Percentiles rank a stretch among this genome's conserved stretches.
phyloP scores from a whole-genome alignment of 306 rosid species.

The Vigna mungo region DNA sequence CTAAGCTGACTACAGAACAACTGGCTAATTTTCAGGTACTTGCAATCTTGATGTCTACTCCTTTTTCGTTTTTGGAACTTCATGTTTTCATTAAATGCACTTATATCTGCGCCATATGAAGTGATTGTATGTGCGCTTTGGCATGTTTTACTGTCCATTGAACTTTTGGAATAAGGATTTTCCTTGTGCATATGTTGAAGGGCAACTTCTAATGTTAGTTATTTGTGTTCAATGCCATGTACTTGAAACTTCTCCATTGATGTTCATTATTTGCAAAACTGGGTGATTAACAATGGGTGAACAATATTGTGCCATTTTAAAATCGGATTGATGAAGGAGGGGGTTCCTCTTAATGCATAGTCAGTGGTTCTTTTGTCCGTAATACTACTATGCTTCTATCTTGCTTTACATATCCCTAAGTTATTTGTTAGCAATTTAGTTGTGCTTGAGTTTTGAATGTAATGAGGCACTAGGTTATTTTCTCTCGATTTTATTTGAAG shows the following conservation, averaged over 20 bases:
- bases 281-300: slow-evolving; percentile 21
- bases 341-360: slow-evolving; percentile 1
- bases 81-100: background rate
- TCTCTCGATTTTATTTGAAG: background rate
- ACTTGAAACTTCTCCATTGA: background rate
- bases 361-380: slow-evolving; percentile 1
- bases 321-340: background rate
- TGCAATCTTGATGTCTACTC: slow-evolving; percentile 6
- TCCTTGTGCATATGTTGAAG: slow-evolving; percentile 1
- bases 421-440: slow-evolving; percentile 25
- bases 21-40: slow-evolving; percentile 83
- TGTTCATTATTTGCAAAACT: background rate
- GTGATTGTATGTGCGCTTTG: background rate
- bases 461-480: slow-evolving; percentile 10
- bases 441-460: slow-evolving; percentile 4
- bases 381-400: background rate
- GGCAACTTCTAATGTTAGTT: background rate
- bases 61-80: slow-evolving; percentile 11
- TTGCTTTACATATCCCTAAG: background rate
- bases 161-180: slow-evolving; percentile 2
- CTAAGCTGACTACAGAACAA: slow-evolving; percentile 65
- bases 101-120: slow-evolving; percentile 17
- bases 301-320: background rate
- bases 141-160: slow-evolving; percentile 5
- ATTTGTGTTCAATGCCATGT: background rate